Conservation (phyloP, 495 filamentous ascomycete genomes). For the Xylaria telfairii region DNA sequence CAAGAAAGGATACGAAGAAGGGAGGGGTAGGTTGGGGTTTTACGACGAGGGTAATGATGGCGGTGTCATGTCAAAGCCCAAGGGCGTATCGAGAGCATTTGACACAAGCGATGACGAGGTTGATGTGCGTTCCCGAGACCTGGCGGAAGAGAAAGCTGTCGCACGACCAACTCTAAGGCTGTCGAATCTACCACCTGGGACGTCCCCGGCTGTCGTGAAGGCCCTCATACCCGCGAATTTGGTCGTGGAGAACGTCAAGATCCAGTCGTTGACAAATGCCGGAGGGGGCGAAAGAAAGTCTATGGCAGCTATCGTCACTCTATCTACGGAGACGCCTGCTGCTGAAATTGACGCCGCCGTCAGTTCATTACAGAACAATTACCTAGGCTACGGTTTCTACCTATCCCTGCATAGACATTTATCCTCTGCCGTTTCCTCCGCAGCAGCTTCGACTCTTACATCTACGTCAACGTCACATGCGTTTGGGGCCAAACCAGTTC, state of each 20-base stretch:
- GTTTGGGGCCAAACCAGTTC: conserved; percentile 83
- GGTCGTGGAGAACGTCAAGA: conserved; percentile 76
- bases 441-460: conserved; percentile 57
- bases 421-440: conserved; percentile 76
- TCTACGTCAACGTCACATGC: conserved; percentile 66
- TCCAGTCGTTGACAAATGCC: conserved; percentile 58
- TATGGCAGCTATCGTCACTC: conserved; percentile 79
- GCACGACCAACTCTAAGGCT: conserved; percentile 90
- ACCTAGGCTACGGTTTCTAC: conserved; percentile 87
- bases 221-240: conserved; percentile 70
- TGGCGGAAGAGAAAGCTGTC: conserved; percentile 72
- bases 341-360: conserved; percentile 85
- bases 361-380: conserved; percentile 79
- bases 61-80: conserved; percentile 27
- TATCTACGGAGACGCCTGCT: conserved; percentile 83
- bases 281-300: conserved; percentile 73
- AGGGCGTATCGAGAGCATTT: conserved; percentile 48
- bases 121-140: conserved; percentile 40
- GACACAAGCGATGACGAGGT: conserved; percentile 53
- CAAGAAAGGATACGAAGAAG: conserved; percentile 38
- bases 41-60: conserved; percentile 41
- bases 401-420: conserved; percentile 81
- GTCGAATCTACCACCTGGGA: conserved; percentile 63
- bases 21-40: conserved; percentile 44
- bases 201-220: conserved; percentile 76